Base-by-base conservation (phyloP, 768 basidiomycete species). In the Suillus subalutaceus region DNA sequence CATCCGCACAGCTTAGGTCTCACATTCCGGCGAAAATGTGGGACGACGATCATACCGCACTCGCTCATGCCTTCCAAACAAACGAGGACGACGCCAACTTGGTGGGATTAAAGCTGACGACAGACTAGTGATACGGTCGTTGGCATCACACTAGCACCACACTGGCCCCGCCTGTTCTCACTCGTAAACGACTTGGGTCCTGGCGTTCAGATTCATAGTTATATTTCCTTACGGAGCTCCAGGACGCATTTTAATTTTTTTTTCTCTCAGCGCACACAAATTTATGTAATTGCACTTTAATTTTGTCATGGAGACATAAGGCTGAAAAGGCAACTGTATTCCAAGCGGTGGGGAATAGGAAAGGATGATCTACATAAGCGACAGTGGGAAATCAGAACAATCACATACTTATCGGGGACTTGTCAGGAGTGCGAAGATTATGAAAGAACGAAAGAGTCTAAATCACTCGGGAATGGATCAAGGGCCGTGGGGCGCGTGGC, bases 311-410 rank as follows among this genome's bases (percentile, higher is more conserved):
- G 55, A 56, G 35, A 56, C 55, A n/a, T 2, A 13, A 35, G 18
- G 18, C 20, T 56, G 35, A 56, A 56, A 56, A 37, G 55, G 55
- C 6, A 56, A 56, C 35, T 37, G 10, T 2, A 56, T 12, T 56
- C 55, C 55, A 56, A 37, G 32, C 55, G 20, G 55, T 56, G 55
- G 55, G 55, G 55, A 56, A 37, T 32, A 32, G 53, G 46, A 48
- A 48, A 48, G 48, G 55, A 35, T 55, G 53, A 55, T 55, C 53
- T 55, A 35, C 53, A 35, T 55, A 35, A 18, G 16, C 23, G 38
- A 38, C 9, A 9, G 10, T 20, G 40, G 26, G 58, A 60, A 41
- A 43, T 41, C 58, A 30, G 40, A 41, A 41, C 26, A 40, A 13
- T 13, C 8, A 6, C 23, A 20, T 26, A 53, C 35, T 57, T 35